Evolutionary conservation across 768 basidiomycete species (phyloP), one percentile per base, ranked within the genome.

Genomic region (Dendrothele bispora): DNA sequence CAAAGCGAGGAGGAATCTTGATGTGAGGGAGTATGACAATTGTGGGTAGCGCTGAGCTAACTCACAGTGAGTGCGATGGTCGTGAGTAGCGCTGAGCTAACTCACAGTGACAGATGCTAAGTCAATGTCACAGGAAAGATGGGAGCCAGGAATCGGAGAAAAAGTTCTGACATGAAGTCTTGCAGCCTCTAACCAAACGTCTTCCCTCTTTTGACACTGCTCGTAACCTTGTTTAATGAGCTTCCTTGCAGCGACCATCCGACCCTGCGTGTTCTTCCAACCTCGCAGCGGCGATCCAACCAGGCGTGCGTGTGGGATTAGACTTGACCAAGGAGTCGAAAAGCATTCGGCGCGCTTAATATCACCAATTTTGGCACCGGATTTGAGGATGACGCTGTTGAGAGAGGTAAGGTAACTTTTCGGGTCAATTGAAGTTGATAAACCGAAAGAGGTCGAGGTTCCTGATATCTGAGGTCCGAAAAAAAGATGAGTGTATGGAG

Each of bases 121-220:
- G n/a, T n/a, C n/a, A n/a, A n/a, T n/a, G n/a, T n/a, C n/a, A n/a
- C n/a, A n/a, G n/a, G n/a, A n/a, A n/a, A n/a, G n/a, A n/a, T n/a
- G n/a, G 17, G 22, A 5, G 49, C 28, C 30, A 43, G 21, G 40
- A 22, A 24, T 25, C 17, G 24, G 29, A 41, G 45, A 43, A 44
- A 43, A 42, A 48, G 1, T 20, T 69, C 87, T 55, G 57, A 94
- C 91, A 66, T 99, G 95, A 39, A 98, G 67, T 51, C 94, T 76
- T 3, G 95, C 92, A 29, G 95, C 93, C 64, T 95, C 94, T n/a
- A 98, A 71, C 95, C 95, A 99, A 2, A 98, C 86, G 57, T 99
- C 95, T 61, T 99, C 95, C 56, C 84, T 95, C 71, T 91, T 95
- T 2, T 90, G 90, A 71, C 95, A 98, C 52, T 91, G 83, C 57